phyloP scores from a whole-genome alignment of 129 eudicot genomes.

The Gnaphalium uliginosum region DNA sequence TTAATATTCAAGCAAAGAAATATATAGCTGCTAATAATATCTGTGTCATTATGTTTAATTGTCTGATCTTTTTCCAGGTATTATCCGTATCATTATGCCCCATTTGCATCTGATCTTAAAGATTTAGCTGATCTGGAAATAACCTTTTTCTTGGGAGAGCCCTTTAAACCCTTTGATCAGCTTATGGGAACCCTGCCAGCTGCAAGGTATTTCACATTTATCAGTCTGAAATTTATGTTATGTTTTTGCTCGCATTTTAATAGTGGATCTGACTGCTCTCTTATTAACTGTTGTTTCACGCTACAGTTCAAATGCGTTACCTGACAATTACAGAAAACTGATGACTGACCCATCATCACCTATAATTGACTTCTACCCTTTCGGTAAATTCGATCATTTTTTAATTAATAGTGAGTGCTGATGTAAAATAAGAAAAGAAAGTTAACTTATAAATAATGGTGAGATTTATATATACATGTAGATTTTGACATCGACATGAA shows the following conservation, averaged over 20 bases:
- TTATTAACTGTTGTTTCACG: conserved; percentile 8
- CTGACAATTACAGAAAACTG: conserved; percentile 70
- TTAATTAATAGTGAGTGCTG: background rate
- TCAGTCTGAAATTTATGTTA: conserved; percentile 6
- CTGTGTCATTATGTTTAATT: background rate
- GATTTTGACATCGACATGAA: conserved; percentile 96
- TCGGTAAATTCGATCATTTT: conserved; percentile 46
- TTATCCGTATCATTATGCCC: conserved; percentile 98
- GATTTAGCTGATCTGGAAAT: conserved; percentile 81
- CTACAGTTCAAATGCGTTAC: conserved; percentile 80
- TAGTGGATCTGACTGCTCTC: background rate
- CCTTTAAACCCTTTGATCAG: conserved; percentile 98
- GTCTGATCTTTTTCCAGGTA: conserved; percentile 57
- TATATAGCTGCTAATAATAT: background rate
- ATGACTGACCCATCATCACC: conserved; percentile 95
- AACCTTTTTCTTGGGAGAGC: conserved; percentile 87
- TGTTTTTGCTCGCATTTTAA: background rate
- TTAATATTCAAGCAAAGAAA: conserved; percentile 15
- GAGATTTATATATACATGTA: conserved; percentile 26
- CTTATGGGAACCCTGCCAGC: conserved; percentile 98
- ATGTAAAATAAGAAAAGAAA: conserved; percentile 11
- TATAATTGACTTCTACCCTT: conserved; percentile 78
- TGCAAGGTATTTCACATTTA: conserved; percentile 62
- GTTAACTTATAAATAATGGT: conserved; percentile 1
- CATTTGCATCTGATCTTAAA: conserved; percentile 97